Evolutionary conservation across 2,329 filamentous ascomycete species (phyloP), one percentile per base, ranked within the genome.

Genomic region (Alternaria postmessia): DNA sequence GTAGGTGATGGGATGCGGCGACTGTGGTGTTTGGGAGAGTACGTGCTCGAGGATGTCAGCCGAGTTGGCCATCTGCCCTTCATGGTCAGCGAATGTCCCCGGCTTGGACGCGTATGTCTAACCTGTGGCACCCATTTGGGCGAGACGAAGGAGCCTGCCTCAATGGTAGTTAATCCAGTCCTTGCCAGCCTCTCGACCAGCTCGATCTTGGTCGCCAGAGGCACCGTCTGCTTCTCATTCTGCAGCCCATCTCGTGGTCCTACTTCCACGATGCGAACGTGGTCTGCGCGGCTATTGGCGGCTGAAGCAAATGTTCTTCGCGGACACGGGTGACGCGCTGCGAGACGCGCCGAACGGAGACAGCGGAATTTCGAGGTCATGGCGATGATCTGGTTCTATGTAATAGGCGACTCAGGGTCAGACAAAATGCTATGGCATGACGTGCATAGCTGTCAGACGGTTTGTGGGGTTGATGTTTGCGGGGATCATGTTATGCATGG

Each of bases 111-210:
- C 36, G 0, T 38, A 16, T n/a, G 7, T 39, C 65, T 57, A 6
- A 92, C 87, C 84, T 95, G 93, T 4, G 93, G 92, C 51, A 94
- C 89, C 87, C 91, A 94, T 86, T 91, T 93, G 1, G 92, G 91
- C 47, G 90, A 87, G 9, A 96, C 92, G 72, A 96, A 93, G 1
- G 91, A 91, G 1, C 92, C 93, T 18, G 91, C 89, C 77, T 96
- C 92, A 63, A 96, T 94, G 3, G 88, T 88, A 6, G 82, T 81
- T 42, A 95, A 76, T 0, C 92, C 92, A 0, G 91, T 90, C 64
- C 81, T 81, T 34, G 88, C 87, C 62, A 96, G 81, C 61, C 87
- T 83, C 67, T 89, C 85, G 39, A 96, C 91, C 54, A 96, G 79
- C 67, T 93, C 87, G 56, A 94, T 86, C 78, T 96, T 96, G 3